Evolutionary conservation across 352 stramenopile genomes (phyloP), one percentile per base, ranked within the genome.

Genomic region (Albugo laibachii): DNA sequence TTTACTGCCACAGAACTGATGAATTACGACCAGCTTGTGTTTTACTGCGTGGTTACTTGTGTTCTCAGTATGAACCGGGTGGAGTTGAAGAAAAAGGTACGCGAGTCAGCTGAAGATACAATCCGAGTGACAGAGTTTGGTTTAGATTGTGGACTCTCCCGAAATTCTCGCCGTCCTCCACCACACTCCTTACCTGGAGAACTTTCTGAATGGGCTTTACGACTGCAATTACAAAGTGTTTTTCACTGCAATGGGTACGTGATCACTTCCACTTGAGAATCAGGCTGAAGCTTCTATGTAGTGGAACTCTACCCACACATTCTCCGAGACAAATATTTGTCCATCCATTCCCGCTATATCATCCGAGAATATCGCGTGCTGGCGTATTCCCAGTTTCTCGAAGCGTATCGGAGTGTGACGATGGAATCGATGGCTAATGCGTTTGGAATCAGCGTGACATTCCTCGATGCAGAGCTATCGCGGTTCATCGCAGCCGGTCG

Each of bases 1-100:
- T 99, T 99, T 68, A 98, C 94, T 16, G 96, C 89, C 55, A 92
- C 77, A 35, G 95, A 99, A 67, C 78, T 99, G 36, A 98, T 95
- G 73, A 75, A 82, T 47, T 99, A 98, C 77, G 69, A 91, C 41
- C 84, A 87, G 19, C 98, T 98, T 74, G 93, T 99, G 55, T 95
- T 97, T 31, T 98, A 98, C 73, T 88, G 91, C 36, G 88, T 97
- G 45, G 57, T 97, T 39, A 95, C 91, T 37, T 97, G 94, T 57
- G 70, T 98, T 40, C 69, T 98, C 38, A 81, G 77, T 58, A 76
- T 98, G 59, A 75, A 69, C 38, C 76, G 95, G 47, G 91, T 95
- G 13, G 76, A 96, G 36, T 62, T 98, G 50, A 98, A 98, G 77
- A 94, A 96, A 59, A 97, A 97, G 60, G 80, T 95, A 50, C 6